Percentiles rank a stretch among this genome's conserved stretches.
Evolutionary conservation across 305 asterid species (phyloP).

Genomic region (Petunia hybrid): DNA sequence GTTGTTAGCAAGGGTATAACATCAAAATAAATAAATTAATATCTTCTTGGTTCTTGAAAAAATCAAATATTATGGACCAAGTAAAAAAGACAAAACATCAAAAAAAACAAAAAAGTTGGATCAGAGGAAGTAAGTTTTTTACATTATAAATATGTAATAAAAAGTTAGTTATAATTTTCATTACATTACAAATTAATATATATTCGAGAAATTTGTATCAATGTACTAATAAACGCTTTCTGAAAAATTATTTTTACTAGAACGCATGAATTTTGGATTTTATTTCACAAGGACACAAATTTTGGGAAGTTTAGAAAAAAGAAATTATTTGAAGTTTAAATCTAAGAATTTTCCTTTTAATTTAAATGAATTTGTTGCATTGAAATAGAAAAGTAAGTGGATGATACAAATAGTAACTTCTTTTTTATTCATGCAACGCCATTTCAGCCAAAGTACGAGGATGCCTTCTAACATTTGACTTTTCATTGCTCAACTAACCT

Average conservation of each 20-base stretch:
- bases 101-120: no score
- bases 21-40: no score
- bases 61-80: no score
- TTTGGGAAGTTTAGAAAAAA: neutral
- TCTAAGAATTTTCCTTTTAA: neutral
- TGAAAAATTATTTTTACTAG: neutral
- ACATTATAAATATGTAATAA: neutral
- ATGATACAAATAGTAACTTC: neutral
- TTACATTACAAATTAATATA: neutral
- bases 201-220: neutral
- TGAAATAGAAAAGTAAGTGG: neutral
- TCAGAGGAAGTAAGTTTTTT: no score
- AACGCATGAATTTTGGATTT: neutral
- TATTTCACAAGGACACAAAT: neutral
- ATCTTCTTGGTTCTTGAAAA: no score
- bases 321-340: neutral
- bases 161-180: neutral
- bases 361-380: neutral
- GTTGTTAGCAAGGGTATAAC: no score
- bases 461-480: neutral
- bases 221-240: neutral
- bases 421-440: neutral
- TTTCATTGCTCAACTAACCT: neutral
- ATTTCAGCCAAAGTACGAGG: constrained; percentile 19
- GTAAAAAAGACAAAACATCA: no score